These are phyloP conservation scores for Cucumis melo DNA, from an alignment of 306 rosid species.

Conservation along the genomic window DNA sequence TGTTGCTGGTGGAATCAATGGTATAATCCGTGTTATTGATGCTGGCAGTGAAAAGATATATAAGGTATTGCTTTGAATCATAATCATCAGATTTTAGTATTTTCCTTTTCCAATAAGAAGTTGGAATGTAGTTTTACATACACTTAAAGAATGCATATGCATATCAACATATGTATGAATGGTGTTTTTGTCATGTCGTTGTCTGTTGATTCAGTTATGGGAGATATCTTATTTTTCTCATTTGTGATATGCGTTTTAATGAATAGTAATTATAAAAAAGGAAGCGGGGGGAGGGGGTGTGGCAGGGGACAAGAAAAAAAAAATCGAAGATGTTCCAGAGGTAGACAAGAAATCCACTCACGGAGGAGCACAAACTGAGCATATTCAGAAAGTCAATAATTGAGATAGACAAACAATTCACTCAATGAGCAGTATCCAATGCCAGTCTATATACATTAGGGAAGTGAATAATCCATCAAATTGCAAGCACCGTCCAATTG, in stretches of 20 bases:
- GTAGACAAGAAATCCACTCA: not conserved
- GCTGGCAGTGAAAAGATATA: constrained; percentile 73
- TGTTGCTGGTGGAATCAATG: constrained; percentile 90
- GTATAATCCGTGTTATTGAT: constrained; percentile 68
- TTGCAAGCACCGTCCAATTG: not conserved
- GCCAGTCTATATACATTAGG: not conserved
- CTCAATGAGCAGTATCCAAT: not conserved
- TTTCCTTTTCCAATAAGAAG: not conserved
- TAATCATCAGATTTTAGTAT: not conserved
- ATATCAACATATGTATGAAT: not conserved
- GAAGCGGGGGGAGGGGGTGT: too few relatives aligned
- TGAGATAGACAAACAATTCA: not conserved
- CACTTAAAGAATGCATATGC: not conserved
- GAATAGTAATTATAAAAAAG: not conserved
- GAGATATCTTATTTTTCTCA: not conserved
- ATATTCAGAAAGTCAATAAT: not conserved
- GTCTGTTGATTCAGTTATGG: not conserved
- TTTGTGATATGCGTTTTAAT: not conserved
- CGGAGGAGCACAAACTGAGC: not conserved
- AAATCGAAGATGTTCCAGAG: not conserved
- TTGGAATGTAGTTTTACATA: not conserved
- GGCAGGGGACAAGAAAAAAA: too few relatives aligned
- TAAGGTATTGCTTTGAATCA: constrained; percentile 38
- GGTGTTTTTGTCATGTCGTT: not conserved
- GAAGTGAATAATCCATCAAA: not conserved